These are phyloP conservation scores for Neophaeococcomyces aloes DNA, from an alignment of 2,329 filamentous ascomycete species.

Conservation along the genomic window DNA sequence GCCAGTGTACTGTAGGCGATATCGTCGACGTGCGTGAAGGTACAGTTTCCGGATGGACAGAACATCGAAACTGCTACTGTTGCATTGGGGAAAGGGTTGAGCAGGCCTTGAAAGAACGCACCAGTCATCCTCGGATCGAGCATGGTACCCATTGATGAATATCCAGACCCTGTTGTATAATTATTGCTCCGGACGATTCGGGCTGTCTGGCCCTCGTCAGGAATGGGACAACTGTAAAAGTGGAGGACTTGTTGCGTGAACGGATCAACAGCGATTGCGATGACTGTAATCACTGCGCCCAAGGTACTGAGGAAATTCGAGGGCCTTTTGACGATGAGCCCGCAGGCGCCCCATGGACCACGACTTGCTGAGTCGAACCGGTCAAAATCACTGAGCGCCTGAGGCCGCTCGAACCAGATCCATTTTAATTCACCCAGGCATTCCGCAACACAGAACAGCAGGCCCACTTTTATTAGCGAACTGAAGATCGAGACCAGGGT, in stretches of 20 bases:
- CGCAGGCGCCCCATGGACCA: constrained; percentile 23
- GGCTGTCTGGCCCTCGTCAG: neutral
- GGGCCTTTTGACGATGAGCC: constrained; percentile 18
- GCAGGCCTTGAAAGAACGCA: neutral
- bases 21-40: neutral
- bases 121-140: neutral
- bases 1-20: neutral
- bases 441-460: constrained; percentile 22
- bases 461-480: constrained; percentile 22
- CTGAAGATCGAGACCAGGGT: constrained; percentile 24
- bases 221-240: neutral
- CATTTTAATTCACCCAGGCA: constrained; percentile 27
- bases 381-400: constrained; percentile 21
- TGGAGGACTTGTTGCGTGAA: neutral
- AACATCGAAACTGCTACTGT: neutral
- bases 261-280: constrained; percentile 21
- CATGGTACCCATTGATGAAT: neutral
- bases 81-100: neutral
- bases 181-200: neutral
- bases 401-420: constrained; percentile 15
- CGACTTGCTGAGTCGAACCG: constrained; percentile 24
- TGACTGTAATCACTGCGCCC: constrained; percentile 22
- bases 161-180: neutral
- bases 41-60: constrained; percentile 2
- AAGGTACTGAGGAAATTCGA: constrained; percentile 12